Evolutionary conservation across 176 grass and related monocot genomes (phyloP).

Genomic region (bread wheat (Triticum aestivum)): DNA sequence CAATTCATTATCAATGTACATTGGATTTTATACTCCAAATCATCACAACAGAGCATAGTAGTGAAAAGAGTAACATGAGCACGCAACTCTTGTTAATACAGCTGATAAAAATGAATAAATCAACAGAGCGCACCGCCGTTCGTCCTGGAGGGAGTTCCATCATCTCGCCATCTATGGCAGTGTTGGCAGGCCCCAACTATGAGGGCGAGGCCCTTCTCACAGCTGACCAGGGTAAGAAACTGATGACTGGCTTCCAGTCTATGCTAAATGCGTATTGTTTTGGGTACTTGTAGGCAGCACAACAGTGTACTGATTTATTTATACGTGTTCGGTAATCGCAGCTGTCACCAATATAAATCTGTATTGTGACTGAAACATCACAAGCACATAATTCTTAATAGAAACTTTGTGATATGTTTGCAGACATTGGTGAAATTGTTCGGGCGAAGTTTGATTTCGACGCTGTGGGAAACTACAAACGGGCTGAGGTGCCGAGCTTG

Average conservation of each 20-base stretch:
- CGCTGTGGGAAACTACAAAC: constrained; percentile 78
- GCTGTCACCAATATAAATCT: not conserved
- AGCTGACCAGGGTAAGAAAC: constrained; percentile 68
- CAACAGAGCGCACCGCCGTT: constrained; percentile 23
- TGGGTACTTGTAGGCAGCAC: not conserved
- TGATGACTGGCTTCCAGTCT: not conserved
- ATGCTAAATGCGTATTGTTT: not conserved
- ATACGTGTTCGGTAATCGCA: not conserved
- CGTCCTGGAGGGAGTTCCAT: constrained; percentile 76
- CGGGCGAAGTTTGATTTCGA: constrained; percentile 88
- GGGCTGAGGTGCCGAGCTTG: constrained; percentile 74
- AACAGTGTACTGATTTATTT: not conserved
- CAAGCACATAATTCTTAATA: not conserved
- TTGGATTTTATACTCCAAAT: not conserved
- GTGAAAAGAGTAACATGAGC: not conserved
- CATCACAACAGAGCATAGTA: not conserved
- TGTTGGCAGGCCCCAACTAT: constrained; percentile 82
- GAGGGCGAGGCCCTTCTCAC: constrained; percentile 77
- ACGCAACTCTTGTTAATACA: not conserved
- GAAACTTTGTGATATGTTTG: not conserved
- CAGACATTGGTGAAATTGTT: constrained; percentile 86
- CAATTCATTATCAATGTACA: not conserved
- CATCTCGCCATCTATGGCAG: constrained; percentile 63
- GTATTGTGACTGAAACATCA: not conserved
- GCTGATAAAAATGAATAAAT: not conserved